These are phyloP conservation scores for Pleurotus ostreatus DNA, from an alignment of 768 basidiomycete genomes.

Conservation along the genomic window DNA sequence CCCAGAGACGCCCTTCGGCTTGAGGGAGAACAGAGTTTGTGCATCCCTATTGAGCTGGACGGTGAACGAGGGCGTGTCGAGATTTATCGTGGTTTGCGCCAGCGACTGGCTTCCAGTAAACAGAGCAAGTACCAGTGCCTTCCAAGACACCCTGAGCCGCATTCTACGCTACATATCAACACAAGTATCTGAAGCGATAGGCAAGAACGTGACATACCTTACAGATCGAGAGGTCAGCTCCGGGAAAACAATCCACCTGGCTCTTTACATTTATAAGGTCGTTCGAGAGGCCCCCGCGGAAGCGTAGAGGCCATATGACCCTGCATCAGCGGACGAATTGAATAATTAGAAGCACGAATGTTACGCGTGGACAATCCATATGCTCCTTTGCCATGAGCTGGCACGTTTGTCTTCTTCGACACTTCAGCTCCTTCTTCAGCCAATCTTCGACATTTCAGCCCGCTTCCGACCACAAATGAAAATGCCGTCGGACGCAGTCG, in stretches of 20 bases:
- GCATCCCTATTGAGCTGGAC: conserved; percentile 51
- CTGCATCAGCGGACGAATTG: not conserved
- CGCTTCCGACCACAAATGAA: too few species aligned
- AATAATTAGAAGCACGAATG: not conserved
- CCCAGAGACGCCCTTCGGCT: conserved; percentile 26
- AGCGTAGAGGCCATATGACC: not conserved
- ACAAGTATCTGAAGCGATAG: not conserved
- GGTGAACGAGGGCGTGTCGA: conserved; percentile 40
- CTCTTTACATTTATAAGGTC: not conserved
- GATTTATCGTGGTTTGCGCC: conserved; percentile 12
- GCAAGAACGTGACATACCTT: not conserved
- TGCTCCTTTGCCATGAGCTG: not conserved
- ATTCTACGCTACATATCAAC: not conserved
- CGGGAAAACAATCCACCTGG: not conserved
- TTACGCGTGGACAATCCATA: not conserved
- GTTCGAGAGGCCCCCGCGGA: not conserved
- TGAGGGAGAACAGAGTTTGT: conserved; percentile 51
- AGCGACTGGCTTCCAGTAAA: not conserved
- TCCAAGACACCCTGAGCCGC: not conserved
- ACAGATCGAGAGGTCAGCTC: not conserved
- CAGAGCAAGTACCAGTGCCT: not conserved
- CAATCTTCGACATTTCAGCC: not conserved
- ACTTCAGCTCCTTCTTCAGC: not conserved
- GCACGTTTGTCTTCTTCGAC: not conserved
- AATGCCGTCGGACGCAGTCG: too few species aligned